A percentile compares a stretch with the other conserved stretches of the same genome.
Conservation (phyloP, 345 rosid genomes). For the Populus deltoides region DNA sequence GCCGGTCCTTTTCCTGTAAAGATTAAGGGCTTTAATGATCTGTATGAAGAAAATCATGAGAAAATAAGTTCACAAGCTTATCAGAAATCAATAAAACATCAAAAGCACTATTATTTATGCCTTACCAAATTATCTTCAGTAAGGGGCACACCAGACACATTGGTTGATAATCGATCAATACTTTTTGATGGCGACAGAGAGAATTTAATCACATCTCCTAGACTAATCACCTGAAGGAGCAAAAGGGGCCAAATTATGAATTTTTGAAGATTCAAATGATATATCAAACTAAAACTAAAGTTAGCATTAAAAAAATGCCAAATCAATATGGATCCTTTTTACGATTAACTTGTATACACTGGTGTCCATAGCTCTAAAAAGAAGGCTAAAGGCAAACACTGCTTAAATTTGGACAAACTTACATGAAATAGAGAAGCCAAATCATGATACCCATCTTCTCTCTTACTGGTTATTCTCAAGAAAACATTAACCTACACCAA, state of each 20-base stretch:
- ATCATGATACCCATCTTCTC: slow-evolving; percentile 94
- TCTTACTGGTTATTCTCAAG: slow-evolving; percentile 75
- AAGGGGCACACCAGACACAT: slow-evolving; percentile 80
- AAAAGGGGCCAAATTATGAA: slow-evolving; percentile 7
- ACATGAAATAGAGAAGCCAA: slow-evolving; percentile 96
- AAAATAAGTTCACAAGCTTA: neutral
- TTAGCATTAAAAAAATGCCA: neutral
- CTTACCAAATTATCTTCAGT: slow-evolving; percentile 73
- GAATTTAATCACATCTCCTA: slow-evolving; percentile 87
- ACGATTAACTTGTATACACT: neutral
- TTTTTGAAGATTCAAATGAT: neutral
- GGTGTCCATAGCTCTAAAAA: neutral
- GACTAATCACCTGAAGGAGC: slow-evolving; percentile 62
- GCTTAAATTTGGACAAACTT: slow-evolving; percentile 21
- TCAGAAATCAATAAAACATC: neutral
- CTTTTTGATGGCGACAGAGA: slow-evolving; percentile 78
- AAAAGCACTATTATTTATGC: neutral
- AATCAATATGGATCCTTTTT: neutral
- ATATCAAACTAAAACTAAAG: neutral
- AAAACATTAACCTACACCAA: slow-evolving; percentile 75
- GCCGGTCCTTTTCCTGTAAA: slow-evolving; percentile 85
- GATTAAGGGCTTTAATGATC: slow-evolving; percentile 93
- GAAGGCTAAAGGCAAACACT: neutral
- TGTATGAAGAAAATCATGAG: slow-evolving; percentile 32
- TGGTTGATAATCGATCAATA: slow-evolving; percentile 74